Evolutionary conservation across 371 early-diverging fungal species (phyloP).

Genomic region (Syncephalastrum sp.): DNA sequence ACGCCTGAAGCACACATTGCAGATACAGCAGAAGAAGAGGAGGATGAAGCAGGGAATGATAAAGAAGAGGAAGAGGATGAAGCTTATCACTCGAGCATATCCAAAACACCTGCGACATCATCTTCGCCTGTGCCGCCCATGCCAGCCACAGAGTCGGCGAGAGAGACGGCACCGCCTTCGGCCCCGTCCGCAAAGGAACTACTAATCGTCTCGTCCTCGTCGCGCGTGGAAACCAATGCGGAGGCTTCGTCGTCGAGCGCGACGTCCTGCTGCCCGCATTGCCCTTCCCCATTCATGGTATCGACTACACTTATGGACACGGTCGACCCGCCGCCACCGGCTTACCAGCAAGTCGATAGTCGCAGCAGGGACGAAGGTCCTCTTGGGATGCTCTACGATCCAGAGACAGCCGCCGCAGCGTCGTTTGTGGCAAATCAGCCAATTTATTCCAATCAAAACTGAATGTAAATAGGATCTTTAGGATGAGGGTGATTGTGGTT

Average conservation of each 20-base stretch:
- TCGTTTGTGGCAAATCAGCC: background rate
- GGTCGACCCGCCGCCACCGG: no score
- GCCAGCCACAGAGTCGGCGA: background rate
- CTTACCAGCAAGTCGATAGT: background rate
- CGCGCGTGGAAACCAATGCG: no score
- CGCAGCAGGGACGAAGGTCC: background rate
- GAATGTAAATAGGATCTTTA: no score
- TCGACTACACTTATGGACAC: no score
- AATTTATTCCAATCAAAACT: no score
- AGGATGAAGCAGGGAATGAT: no score
- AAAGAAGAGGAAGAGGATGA: no score
- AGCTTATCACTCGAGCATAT: background rate
- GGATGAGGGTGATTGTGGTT: background rate
- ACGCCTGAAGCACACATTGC: background rate
- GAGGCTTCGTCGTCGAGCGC: no score
- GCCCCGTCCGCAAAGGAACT: constrained; percentile 27
- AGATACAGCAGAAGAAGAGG: background rate
- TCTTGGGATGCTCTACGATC: background rate
- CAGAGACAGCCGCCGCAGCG: constrained; percentile 6
- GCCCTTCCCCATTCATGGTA: no score
- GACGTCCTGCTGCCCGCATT: no score
- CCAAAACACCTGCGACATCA: background rate
- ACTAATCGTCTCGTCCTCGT: no score
- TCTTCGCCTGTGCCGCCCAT: background rate
- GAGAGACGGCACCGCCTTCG: constrained; percentile 10